These are phyloP conservation scores for Penicillium daleae DNA, from an alignment of 495 filamentous ascomycete genomes.

Conservation along the genomic window DNA sequence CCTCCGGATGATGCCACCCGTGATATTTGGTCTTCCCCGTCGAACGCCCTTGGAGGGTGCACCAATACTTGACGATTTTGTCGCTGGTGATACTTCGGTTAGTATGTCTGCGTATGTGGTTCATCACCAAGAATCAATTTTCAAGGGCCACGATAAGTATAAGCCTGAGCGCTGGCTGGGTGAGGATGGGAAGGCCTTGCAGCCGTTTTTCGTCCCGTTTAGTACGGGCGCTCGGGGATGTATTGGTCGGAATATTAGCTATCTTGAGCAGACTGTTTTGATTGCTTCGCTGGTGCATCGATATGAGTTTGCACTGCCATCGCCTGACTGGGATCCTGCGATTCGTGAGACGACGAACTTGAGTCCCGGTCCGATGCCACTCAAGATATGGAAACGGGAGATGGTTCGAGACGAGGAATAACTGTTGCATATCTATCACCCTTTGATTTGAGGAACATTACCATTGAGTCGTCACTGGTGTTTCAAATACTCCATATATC, in stretches of 20 bases:
- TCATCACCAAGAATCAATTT: slow-evolving; percentile 29
- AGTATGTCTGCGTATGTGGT: slow-evolving; percentile 16
- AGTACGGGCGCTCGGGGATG: slow-evolving; percentile 44
- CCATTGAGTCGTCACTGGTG: too few relatives aligned
- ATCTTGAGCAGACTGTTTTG: slow-evolving; percentile 42
- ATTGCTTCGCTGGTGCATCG: slow-evolving; percentile 41
- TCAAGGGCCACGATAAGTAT: slow-evolving; percentile 27
- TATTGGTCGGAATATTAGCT: slow-evolving; percentile 49
- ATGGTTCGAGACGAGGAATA: not conserved
- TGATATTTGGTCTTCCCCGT: slow-evolving; percentile 9
- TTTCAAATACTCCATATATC: too few relatives aligned
- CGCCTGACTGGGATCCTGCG: slow-evolving; percentile 29
- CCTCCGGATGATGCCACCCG: slow-evolving; percentile 9
- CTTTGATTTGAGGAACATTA: too few relatives aligned
- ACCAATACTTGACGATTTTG: slow-evolving; percentile 26
- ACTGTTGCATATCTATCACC: too few relatives aligned
- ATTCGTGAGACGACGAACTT: slow-evolving; percentile 32
- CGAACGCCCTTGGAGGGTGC: slow-evolving; percentile 27
- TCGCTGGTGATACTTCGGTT: slow-evolving; percentile 7
- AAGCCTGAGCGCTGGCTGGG: slow-evolving; percentile 39
- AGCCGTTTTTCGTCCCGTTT: slow-evolving; percentile 45
- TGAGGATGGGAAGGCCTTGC: slow-evolving; percentile 34
- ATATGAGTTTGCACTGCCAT: slow-evolving; percentile 42
- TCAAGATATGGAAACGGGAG: slow-evolving; percentile 32
- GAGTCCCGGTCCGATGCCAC: slow-evolving; percentile 31